Evolutionary conservation across 2,329 filamentous ascomycete genomes (phyloP).

Genomic region (Myrmaecium sp.): DNA sequence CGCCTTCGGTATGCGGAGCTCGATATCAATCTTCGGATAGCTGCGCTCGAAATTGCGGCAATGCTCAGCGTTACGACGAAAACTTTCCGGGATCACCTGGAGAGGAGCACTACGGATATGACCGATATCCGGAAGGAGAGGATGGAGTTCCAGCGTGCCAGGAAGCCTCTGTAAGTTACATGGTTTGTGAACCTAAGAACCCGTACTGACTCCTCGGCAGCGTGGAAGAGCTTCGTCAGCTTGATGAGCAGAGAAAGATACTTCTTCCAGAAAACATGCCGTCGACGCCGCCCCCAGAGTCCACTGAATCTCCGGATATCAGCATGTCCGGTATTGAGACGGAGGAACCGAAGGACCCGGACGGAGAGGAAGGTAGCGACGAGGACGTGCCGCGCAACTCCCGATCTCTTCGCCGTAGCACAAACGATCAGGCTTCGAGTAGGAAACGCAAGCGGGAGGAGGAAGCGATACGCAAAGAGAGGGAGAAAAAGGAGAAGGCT

Average conservation of each 20-base stretch:
- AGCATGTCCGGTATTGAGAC: slow-evolving; percentile 46
- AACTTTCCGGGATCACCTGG: slow-evolving; percentile 72
- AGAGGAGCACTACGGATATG: slow-evolving; percentile 86
- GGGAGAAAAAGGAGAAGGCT: slow-evolving; percentile 45
- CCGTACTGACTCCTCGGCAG: slow-evolving; percentile 24
- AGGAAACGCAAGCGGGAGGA: slow-evolving; percentile 59
- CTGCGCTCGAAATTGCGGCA: slow-evolving; percentile 69
- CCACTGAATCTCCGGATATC: slow-evolving; percentile 35
- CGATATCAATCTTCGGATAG: slow-evolving; percentile 67
- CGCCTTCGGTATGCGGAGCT: slow-evolving; percentile 54
- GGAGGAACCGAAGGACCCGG: slow-evolving; percentile 50
- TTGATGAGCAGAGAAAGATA: slow-evolving; percentile 59
- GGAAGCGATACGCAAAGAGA: slow-evolving; percentile 40
- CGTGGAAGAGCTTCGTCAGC: slow-evolving; percentile 49
- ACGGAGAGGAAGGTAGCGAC: slow-evolving; percentile 53
- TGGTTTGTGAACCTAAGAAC: slow-evolving; percentile 11
- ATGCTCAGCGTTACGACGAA: slow-evolving; percentile 77
- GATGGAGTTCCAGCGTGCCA: slow-evolving; percentile 74
- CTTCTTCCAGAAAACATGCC: slow-evolving; percentile 57
- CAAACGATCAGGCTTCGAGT: slow-evolving; percentile 49
- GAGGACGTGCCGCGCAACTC: slow-evolving; percentile 31
- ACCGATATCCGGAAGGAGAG: slow-evolving; percentile 89
- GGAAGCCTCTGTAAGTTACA: slow-evolving; percentile 40
- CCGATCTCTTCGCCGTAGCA: slow-evolving; percentile 31
- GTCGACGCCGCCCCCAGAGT: slow-evolving; percentile 37